phyloP scores from a whole-genome alignment of 371 early-diverging fungal genomes.

The Mucor velutinosus region DNA sequence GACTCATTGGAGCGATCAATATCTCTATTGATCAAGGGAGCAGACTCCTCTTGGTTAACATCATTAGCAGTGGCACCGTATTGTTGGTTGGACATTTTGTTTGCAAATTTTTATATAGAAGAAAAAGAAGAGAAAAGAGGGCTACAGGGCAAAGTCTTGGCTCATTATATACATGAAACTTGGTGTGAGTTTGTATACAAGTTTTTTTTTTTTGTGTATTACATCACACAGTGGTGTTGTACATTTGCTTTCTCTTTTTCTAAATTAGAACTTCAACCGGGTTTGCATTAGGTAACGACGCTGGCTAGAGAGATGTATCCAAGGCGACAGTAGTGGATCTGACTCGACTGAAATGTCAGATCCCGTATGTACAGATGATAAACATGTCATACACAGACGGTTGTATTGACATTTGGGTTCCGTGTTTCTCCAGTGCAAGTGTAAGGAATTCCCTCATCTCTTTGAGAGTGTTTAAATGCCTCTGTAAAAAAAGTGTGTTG shows the following conservation, averaged over 20 bases:
- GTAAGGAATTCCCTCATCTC: background rate
- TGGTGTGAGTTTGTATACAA: conserved; percentile 7
- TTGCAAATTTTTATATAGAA: background rate
- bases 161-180: conserved; percentile 9
- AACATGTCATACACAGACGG: background rate
- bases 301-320: background rate
- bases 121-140: conserved; percentile 16
- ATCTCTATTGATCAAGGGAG: conserved; percentile 22
- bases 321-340: background rate
- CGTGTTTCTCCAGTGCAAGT: background rate
- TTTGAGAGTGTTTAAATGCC: background rate
- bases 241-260: background rate
- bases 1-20: conserved; percentile 16
- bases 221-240: conserved; percentile 7
- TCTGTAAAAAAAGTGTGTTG: background rate
- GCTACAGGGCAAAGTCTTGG: background rate
- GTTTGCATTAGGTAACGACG: background rate
- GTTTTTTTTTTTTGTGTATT: conserved; percentile 6
- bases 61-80: conserved; percentile 38
- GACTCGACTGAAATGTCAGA: background rate
- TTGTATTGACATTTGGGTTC: background rate
- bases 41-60: conserved; percentile 38
- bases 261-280: conserved; percentile 1
- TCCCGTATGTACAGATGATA: background rate
- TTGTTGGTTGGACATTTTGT: conserved; percentile 32